Evolutionary conservation across 2,329 filamentous ascomycete genomes (phyloP).

Genomic region (Botrytis porri): DNA sequence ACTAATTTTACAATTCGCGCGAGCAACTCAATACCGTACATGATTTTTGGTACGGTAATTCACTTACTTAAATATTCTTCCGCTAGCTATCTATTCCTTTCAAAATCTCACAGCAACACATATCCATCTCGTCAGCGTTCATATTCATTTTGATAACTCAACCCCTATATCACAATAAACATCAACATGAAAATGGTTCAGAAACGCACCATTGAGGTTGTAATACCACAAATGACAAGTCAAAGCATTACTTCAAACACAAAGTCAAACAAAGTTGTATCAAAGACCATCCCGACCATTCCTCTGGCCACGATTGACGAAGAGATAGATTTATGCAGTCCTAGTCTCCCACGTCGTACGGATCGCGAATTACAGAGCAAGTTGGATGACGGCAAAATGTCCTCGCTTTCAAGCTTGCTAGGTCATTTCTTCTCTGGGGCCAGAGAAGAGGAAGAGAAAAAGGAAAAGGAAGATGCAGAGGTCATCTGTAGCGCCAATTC

Average conservation of each 20-base stretch:
- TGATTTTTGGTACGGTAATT: neutral
- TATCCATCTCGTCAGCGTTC: neutral
- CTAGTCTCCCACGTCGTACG: neutral
- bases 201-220: neutral
- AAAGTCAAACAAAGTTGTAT: neutral
- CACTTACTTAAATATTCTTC: neutral
- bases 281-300: neutral
- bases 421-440: neutral
- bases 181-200: neutral
- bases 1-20: neutral
- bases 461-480: neutral
- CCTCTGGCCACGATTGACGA: neutral
- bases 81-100: neutral
- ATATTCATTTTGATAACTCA: neutral
- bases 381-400: neutral
- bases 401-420: too few relatives aligned
- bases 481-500: accelerated
- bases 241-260: neutral
- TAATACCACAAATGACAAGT: neutral
- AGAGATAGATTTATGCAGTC: neutral
- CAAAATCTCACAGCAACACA: neutral
- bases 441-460: neutral
- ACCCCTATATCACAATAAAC: neutral
- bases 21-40: neutral
- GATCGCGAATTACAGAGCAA: neutral